A percentile compares a stretch with the other conserved stretches of the same genome.
Conservation (phyloP, 768 basidiomycete species). For the Dendrothele bispora region DNA sequence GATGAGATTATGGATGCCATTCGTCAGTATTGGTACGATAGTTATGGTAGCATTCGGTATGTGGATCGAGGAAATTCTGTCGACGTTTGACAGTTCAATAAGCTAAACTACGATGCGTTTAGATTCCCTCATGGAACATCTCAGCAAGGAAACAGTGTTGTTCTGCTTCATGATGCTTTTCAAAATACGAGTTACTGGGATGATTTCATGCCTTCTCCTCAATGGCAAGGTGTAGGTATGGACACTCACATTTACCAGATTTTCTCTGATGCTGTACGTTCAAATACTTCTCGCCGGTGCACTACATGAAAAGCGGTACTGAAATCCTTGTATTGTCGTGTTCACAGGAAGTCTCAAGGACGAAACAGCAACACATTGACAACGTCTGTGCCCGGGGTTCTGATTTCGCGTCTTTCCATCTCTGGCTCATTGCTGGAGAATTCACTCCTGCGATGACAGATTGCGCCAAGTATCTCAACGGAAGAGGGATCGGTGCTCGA, state of each 20-base stretch:
- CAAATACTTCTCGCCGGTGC: conserved; percentile 32
- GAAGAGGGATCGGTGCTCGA: conserved; percentile 68
- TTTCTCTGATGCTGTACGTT: conserved; percentile 53
- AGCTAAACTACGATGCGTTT: not conserved
- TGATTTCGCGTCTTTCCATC: conserved; percentile 49
- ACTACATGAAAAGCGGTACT: conserved; percentile 44
- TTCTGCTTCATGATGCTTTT: conserved; percentile 79
- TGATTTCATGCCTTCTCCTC: conserved; percentile 54
- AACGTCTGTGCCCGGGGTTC: conserved; percentile 52
- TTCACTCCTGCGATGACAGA: conserved; percentile 81
- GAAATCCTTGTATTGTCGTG: not conserved
- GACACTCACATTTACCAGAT: conserved; percentile 83
- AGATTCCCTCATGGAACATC: conserved; percentile 36
- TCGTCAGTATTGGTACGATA: conserved; percentile 69
- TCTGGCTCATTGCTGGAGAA: conserved; percentile 88
- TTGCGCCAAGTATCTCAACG: conserved; percentile 82
- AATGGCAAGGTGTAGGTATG: conserved; percentile 67
- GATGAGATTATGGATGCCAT: conserved; percentile 42
- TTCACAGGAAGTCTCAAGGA: not conserved
- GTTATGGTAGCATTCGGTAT: conserved; percentile 73
- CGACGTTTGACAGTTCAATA: not conserved
- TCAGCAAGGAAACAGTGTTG: conserved; percentile 60
- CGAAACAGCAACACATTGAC: conserved; percentile 46
- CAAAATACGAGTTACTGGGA: conserved; percentile 71
- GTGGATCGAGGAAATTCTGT: conserved; percentile 11